Conservation (phyloP, 768 basidiomycete species). For the Psilocybe cyanescens region DNA sequence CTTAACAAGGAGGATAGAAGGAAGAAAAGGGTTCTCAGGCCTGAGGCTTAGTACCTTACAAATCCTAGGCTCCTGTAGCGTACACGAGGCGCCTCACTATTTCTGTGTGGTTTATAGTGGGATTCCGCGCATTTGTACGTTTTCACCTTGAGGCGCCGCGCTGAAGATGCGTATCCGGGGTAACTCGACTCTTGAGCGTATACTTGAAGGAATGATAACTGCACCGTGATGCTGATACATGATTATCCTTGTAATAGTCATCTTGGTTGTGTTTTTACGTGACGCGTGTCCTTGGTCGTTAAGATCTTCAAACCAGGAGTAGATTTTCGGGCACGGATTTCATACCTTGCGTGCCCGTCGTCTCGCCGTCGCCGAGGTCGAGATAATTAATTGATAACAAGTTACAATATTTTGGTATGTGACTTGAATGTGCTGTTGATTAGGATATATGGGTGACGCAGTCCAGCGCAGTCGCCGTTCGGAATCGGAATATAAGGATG, state of each 20-base stretch:
- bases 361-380: not conserved
- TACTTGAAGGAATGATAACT: not conserved
- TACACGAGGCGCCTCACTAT: constrained; percentile 11
- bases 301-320: not conserved
- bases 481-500: not conserved
- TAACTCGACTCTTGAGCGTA: constrained; percentile 1
- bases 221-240: not conserved
- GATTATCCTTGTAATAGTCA: not conserved
- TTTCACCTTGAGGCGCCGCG: constrained; percentile 13
- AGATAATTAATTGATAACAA: not conserved
- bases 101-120: constrained; percentile 1
- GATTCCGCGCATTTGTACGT: constrained; percentile 8
- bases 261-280: not conserved
- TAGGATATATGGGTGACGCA: not conserved
- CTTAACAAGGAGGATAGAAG: not conserved
- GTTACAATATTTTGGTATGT: not conserved
- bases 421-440: too few relatives aligned
- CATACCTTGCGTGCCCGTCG: not conserved
- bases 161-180: constrained; percentile 13
- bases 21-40: not conserved
- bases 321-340: not conserved
- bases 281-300: not conserved
- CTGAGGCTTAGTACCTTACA: not conserved
- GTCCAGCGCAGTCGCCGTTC: not conserved
- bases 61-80: not conserved